These are phyloP conservation scores for Achaetomiella virescens DNA, from an alignment of 495 filamentous ascomycete species.

Conservation along the genomic window DNA sequence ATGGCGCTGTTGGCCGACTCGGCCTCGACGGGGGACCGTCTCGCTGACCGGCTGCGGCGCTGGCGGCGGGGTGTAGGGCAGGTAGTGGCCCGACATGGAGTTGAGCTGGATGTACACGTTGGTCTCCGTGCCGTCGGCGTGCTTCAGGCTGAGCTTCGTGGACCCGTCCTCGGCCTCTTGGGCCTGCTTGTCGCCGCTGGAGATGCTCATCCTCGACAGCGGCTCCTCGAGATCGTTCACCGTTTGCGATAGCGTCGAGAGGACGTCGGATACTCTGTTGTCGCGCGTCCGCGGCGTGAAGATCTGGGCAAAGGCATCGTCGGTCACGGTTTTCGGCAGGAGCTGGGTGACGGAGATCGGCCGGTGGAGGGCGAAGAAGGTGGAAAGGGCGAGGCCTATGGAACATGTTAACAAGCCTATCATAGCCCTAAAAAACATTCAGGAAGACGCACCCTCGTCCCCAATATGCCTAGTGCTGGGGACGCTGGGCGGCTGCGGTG, in stretches of 20 bases:
- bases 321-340: conserved; percentile 64
- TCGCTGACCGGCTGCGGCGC: conserved; percentile 56
- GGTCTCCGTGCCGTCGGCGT: conserved; percentile 45
- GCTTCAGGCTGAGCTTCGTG: conserved; percentile 39
- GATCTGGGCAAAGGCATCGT: conserved; percentile 71
- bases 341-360: conserved; percentile 82
- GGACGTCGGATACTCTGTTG: conserved; percentile 56
- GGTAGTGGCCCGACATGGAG: conserved; percentile 52
- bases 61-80: conserved; percentile 74
- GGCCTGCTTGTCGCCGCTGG: conserved; percentile 16
- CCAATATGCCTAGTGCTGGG: conserved; percentile 76
- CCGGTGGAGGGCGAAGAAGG: conserved; percentile 93
- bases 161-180: conserved; percentile 27
- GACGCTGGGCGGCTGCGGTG: conserved; percentile 64
- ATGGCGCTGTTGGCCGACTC: conserved; percentile 24
- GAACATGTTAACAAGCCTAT: background rate
- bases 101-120: conserved; percentile 40
- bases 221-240: conserved; percentile 65
- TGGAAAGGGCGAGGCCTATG: conserved; percentile 75
- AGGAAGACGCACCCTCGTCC: conserved; percentile 54
- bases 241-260: conserved; percentile 68
- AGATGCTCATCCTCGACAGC: conserved; percentile 31
- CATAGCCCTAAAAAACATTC: conserved; percentile 1
- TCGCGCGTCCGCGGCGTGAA: conserved; percentile 57
- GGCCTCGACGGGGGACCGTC: conserved; percentile 26